A percentile compares a stretch with the other conserved stretches of the same genome.
phyloP scores from a whole-genome alignment of 805 yeast genomes.

The Pichia paraexigua region DNA sequence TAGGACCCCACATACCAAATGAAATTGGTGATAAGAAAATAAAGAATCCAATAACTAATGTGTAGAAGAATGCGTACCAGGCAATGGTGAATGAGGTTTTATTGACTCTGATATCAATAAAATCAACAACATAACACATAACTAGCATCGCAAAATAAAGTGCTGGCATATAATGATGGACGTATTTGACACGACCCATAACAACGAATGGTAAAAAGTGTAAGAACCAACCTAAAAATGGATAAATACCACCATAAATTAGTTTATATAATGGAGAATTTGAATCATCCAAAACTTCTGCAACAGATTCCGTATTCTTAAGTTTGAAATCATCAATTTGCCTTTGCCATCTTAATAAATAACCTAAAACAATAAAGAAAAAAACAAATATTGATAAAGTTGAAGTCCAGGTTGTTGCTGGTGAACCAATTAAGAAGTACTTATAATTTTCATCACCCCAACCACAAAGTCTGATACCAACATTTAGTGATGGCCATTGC shows the following conservation, averaged over 20 bases:
- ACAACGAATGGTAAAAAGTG: slow-evolving; percentile 83
- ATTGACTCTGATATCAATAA: slow-evolving; percentile 16
- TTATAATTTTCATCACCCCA: slow-evolving; percentile 56
- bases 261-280: slow-evolving; percentile 23
- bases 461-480: slow-evolving; percentile 68
- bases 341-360: slow-evolving; percentile 75
- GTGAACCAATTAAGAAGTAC: slow-evolving; percentile 68
- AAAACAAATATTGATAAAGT: slow-evolving; percentile 50
- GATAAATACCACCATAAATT: slow-evolving; percentile 65
- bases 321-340: slow-evolving; percentile 52
- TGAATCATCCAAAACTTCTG: slow-evolving; percentile 5
- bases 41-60: slow-evolving; percentile 48
- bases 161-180: slow-evolving; percentile 95
- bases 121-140: slow-evolving; percentile 53
- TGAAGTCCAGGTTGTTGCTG: slow-evolving; percentile 73
- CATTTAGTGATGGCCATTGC: slow-evolving; percentile 83
- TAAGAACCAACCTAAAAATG: slow-evolving; percentile 84
- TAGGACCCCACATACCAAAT: slow-evolving; percentile 70
- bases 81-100: slow-evolving; percentile 19
- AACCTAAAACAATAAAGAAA: slow-evolving; percentile 36
- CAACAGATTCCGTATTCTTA: slow-evolving; percentile 13
- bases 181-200: slow-evolving; percentile 96
- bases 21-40: slow-evolving; percentile 57
- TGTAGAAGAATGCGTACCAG: slow-evolving; percentile 41
- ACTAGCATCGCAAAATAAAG: slow-evolving; percentile 87